Percentiles rank a stretch among this genome's conserved stretches.
These are phyloP conservation scores for Flaveria ramosissima DNA, from an alignment of 129 eudicot genomes.

Conservation along the genomic window DNA sequence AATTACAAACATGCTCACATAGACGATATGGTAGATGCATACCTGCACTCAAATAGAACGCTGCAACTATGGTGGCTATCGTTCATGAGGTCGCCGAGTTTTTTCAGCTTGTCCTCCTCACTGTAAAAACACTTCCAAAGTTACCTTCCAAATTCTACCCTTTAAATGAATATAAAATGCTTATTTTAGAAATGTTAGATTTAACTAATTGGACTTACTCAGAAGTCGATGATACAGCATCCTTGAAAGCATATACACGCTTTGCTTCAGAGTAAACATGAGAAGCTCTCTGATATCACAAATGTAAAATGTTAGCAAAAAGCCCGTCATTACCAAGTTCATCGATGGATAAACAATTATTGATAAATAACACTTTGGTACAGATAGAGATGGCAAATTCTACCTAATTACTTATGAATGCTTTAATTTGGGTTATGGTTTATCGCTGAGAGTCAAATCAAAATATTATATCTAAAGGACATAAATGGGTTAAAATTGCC, in stretches of 20 bases:
- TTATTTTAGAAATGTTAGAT: background rate
- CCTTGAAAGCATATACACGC: constrained; percentile 83
- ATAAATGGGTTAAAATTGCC: background rate
- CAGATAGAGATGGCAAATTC: no score
- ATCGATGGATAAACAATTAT: no score
- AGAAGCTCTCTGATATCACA: constrained; percentile 62
- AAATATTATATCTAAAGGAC: no score
- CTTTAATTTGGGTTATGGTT: no score
- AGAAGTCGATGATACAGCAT: constrained; percentile 62
- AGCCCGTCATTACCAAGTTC: no score
- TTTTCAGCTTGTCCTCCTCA: constrained; percentile 79
- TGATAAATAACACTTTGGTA: no score
- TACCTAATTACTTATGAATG: no score
- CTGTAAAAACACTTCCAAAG: constrained; percentile 42
- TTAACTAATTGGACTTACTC: constrained; percentile 42
- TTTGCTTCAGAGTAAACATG: constrained; percentile 93
- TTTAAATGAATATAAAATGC: background rate
- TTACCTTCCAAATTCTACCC: constrained; percentile 3
- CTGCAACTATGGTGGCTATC: constrained; percentile 98
- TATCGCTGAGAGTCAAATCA: no score
- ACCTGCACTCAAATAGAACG: constrained; percentile 94
- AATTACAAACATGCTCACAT: no score
- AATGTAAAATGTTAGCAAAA: constrained; percentile 1
- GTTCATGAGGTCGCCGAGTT: constrained; percentile 92
- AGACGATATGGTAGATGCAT: constrained; percentile 7